Conservation (phyloP, 441 rosid species). For the Mallotus japonicus region DNA sequence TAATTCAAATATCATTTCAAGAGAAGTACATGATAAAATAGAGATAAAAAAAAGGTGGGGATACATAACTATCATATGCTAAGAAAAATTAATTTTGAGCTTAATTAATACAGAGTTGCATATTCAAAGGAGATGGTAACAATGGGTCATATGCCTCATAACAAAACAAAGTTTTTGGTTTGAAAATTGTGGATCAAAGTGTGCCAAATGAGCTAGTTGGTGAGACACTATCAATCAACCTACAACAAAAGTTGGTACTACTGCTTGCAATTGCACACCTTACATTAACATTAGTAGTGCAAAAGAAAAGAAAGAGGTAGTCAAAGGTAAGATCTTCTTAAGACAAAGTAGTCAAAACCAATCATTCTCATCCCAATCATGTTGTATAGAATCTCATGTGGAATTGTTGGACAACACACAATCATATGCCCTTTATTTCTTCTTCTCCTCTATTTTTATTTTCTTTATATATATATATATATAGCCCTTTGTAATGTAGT, state of each 20-base stretch:
- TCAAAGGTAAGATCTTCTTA: constrained; percentile 43
- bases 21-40: no score
- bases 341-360: constrained; percentile 79
- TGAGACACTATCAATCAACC: constrained; percentile 3
- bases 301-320: constrained; percentile 25
- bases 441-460: background rate
- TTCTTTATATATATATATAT: no score
- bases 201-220: constrained; percentile 3
- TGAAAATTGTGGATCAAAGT: background rate
- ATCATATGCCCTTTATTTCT: constrained; percentile 34
- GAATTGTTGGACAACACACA: constrained; percentile 55
- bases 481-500: constrained; percentile 24
- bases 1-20: no score
- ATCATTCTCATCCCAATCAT: constrained; percentile 59
- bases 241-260: background rate
- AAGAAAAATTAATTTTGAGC: no score
- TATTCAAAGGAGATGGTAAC: no score
- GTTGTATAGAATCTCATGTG: constrained; percentile 66
- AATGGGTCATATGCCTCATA: background rate
- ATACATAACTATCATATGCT: no score
- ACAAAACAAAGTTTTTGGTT: constrained; percentile 2
- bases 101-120: no score
- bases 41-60: no score
- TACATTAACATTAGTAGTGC: background rate
- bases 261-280: constrained; percentile 14